Base-by-base conservation (phyloP, 2,329 filamentous ascomycete species). In the Claviceps africana region DNA sequence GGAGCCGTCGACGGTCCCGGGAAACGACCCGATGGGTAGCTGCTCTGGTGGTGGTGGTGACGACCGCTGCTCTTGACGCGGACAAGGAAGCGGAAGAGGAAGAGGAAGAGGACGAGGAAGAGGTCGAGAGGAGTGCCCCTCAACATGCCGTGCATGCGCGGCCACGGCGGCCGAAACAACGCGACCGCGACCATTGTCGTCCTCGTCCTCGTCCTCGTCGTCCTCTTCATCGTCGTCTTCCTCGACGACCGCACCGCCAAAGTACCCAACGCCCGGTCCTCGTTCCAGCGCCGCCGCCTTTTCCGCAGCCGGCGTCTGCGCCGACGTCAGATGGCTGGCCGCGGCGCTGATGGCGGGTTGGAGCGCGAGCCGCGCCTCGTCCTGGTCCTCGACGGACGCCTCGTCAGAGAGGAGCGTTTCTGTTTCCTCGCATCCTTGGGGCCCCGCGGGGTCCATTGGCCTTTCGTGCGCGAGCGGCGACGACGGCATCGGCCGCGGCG, bases 301-400 rank as follows among this genome's bases (percentile, higher is more conserved):
- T 61, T 82, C 79, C 30, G 72, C 70, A 4, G 77, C 77, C 6
- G 78, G 75, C 0, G 77, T 82, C 51, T 68, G 72, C 5, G 72
- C 67, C 3, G 76, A 74, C 13, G 77, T 76, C 40, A 82, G 66
- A 47, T 77, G 74, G 4, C 76, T 77, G 9, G 78, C 79, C 22
- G 70, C 69, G 7, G 72, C 70, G 61, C 78, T 82, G 56, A 83
- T 73, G 25, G 78, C 71, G 2, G 78, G 77, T 60, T 79, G 78
- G 48, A 83, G 71, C 46, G 82, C 72, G 8, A 77, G 78, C 57
- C 79, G 76, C 4, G 75, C 79, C 56, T 77, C 77, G 58, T 81
- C 77, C 53, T 76, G 69, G 46, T 76, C 73, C 48, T 60, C 62
- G 28, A 65, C 58, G 19, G 62, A 59, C n/a, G 56, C 59, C 4